Conservation (phyloP, 306 rosid species). For the Gastrolobium bilobum region DNA sequence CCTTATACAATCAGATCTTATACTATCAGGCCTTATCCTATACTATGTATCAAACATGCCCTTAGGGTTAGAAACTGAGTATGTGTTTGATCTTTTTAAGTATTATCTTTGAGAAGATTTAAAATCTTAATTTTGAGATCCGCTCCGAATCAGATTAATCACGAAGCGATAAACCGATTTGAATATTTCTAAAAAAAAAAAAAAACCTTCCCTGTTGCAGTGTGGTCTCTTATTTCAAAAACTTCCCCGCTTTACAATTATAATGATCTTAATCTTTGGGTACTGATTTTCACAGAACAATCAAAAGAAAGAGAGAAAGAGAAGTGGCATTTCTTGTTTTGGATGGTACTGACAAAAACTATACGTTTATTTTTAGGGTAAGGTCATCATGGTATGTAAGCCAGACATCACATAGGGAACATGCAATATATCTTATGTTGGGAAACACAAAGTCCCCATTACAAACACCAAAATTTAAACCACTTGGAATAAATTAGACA, state of each 20-base stretch:
- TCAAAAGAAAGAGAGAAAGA: slow-evolving; percentile 29
- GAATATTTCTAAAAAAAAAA: too few relatives aligned
- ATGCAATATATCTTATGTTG: slow-evolving; percentile 54
- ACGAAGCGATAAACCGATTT: too few relatives aligned
- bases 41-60: too few relatives aligned
- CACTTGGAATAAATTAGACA: neutral
- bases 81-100: too few relatives aligned
- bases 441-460: slow-evolving; percentile 40
- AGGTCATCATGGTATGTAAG: slow-evolving; percentile 50
- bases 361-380: slow-evolving; percentile 54
- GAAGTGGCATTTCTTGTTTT: slow-evolving; percentile 40
- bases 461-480: slow-evolving; percentile 28
- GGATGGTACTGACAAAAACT: slow-evolving; percentile 47
- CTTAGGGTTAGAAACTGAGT: too few relatives aligned
- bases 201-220: neutral
- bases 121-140: too few relatives aligned
- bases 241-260: neutral
- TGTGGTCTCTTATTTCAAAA: neutral
- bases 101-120: too few relatives aligned
- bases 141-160: too few relatives aligned
- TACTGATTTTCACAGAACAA: slow-evolving; percentile 21
- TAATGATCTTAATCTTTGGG: neutral
- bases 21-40: too few relatives aligned
- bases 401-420: slow-evolving; percentile 59
- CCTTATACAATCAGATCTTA: too few relatives aligned